These are phyloP conservation scores for Schizothecium vesticola DNA, from an alignment of 495 filamentous ascomycete species.

Conservation along the genomic window DNA sequence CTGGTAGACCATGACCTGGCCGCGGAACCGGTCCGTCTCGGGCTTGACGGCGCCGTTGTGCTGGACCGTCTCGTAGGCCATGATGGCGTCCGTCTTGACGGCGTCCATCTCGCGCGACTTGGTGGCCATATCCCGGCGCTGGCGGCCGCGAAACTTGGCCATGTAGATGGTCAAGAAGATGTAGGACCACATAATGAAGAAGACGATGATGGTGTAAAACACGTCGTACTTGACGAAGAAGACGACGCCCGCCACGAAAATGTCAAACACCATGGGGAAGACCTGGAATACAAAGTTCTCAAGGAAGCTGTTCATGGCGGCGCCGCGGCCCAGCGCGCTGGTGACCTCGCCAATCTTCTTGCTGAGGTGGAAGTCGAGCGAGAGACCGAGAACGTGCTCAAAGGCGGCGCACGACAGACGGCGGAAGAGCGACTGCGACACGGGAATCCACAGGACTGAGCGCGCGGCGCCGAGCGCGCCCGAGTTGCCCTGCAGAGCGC, in stretches of 20 bases:
- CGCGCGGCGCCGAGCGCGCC: constrained; percentile 75
- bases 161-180: constrained; percentile 89
- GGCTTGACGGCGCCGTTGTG: constrained; percentile 93
- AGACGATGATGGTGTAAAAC: constrained; percentile 85
- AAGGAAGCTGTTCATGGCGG: constrained; percentile 87
- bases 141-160: constrained; percentile 84
- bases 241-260: constrained; percentile 75
- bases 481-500: constrained; percentile 76
- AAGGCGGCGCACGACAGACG: constrained; percentile 87
- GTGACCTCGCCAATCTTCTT: constrained; percentile 93
- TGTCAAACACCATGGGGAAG: constrained; percentile 84
- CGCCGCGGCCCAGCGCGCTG: constrained; percentile 85
- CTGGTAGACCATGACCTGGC: constrained; percentile 72
- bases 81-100: constrained; percentile 93
- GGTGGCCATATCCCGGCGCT: constrained; percentile 83
- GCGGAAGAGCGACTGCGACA: constrained; percentile 89
- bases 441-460: constrained; percentile 82
- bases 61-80: constrained; percentile 94
- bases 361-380: constrained; percentile 88
- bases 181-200: constrained; percentile 83
- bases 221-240: constrained; percentile 74
- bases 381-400: constrained; percentile 88
- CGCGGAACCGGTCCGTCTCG: constrained; percentile 76
- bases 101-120: constrained; percentile 86
- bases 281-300: constrained; percentile 90